Conservation (phyloP, 495 filamentous ascomycete species). For the Tuber microsphaerosporum region DNA sequence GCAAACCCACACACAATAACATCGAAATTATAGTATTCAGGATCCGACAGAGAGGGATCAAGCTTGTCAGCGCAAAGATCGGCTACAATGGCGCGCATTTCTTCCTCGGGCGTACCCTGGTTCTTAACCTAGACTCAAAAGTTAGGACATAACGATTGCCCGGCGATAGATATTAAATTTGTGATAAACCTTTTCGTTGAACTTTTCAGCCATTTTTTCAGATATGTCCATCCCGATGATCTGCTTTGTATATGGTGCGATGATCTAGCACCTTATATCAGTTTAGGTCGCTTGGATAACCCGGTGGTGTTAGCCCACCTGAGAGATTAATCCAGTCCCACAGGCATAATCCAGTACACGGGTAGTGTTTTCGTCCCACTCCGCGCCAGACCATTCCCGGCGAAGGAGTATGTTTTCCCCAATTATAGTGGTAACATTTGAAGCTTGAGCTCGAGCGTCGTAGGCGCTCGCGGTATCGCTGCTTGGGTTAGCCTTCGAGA, state of each 20-base stretch:
- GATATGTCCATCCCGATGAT: conserved; percentile 55
- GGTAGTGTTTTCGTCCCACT: conserved; percentile 45
- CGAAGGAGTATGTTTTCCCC: conserved; percentile 43
- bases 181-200: conserved; percentile 42
- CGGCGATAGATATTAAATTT: not conserved
- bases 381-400: conserved; percentile 52
- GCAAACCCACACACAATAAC: conserved; percentile 52
- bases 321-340: conserved; percentile 51
- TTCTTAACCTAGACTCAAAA: conserved; percentile 23
- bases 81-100: conserved; percentile 42
- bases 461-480: conserved; percentile 21
- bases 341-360: conserved; percentile 60
- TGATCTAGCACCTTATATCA: conserved; percentile 8
- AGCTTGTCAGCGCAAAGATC: conserved; percentile 44
- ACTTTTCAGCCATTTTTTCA: conserved; percentile 51
- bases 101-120: conserved; percentile 43
- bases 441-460: conserved; percentile 4
- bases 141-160: conserved; percentile 26
- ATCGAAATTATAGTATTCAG: conserved; percentile 53
- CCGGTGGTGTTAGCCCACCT: conserved; percentile 24
- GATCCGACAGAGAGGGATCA: conserved; percentile 44
- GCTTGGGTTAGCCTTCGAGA: conserved; percentile 6
- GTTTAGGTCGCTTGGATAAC: not conserved
- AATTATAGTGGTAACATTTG: conserved; percentile 11
- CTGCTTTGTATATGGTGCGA: conserved; percentile 31